A percentile compares a stretch with the other conserved stretches of the same genome.
Evolutionary conservation across 495 filamentous ascomycete genomes (phyloP).

Genomic region (Staphylotrichum tortipilum): DNA sequence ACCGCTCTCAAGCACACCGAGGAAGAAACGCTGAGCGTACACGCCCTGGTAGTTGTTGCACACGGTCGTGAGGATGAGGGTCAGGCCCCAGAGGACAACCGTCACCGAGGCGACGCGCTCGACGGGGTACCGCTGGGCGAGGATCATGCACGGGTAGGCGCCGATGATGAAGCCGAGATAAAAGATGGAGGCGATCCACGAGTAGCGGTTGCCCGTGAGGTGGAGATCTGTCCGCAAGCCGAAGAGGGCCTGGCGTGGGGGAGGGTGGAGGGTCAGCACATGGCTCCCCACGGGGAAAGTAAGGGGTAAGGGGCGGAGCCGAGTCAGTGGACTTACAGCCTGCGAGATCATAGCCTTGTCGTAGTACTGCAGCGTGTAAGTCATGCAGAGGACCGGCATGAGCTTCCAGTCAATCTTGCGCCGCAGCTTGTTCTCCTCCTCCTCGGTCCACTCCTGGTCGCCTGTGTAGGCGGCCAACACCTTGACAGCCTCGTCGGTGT

Average conservation of each 20-base stretch:
- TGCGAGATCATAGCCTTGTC: conserved; percentile 36
- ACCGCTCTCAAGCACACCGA: conserved; percentile 38
- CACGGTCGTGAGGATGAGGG: conserved; percentile 25
- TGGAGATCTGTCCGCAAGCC: conserved; percentile 31
- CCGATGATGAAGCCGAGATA: conserved; percentile 43
- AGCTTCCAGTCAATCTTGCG: conserved; percentile 39
- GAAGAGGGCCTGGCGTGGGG: conserved; percentile 25
- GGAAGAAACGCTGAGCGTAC: conserved; percentile 40
- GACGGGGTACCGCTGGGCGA: conserved; percentile 38
- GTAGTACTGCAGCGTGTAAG: conserved; percentile 37
- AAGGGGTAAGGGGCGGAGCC: neutral
- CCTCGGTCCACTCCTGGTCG: conserved; percentile 31
- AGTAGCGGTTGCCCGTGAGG: conserved; percentile 28
- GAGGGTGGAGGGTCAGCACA: too few species aligned
- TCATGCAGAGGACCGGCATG: conserved; percentile 43
- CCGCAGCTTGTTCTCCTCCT: conserved; percentile 28
- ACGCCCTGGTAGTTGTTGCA: conserved; percentile 31
- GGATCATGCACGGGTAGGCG: conserved; percentile 34
- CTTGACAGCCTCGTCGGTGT: conserved; percentile 40
- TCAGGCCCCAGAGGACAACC: conserved; percentile 22
- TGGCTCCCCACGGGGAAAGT: neutral
- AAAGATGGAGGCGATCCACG: conserved; percentile 35
- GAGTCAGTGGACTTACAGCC: conserved; percentile 18
- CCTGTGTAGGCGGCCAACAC: conserved; percentile 32
- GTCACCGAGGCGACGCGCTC: conserved; percentile 34